These are phyloP conservation scores for Piper betle DNA, from an alignment of 164 flowering plant genomes.

Conservation along the genomic window DNA sequence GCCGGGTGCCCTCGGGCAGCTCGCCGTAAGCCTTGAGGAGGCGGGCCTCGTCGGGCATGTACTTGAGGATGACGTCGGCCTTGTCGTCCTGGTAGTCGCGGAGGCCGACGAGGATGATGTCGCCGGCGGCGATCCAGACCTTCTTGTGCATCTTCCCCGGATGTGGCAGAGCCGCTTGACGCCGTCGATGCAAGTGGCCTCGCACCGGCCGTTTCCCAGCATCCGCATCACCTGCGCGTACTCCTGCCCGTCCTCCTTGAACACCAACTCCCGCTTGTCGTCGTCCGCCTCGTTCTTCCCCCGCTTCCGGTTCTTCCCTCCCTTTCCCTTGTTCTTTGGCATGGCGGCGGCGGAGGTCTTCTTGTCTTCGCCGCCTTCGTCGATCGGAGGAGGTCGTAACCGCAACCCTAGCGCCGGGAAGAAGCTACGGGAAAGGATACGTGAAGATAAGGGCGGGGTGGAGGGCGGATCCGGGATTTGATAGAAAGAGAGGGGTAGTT, in stretches of 20 bases:
- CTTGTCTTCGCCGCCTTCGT: not conserved
- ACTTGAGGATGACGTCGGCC: slow-evolving; percentile 20
- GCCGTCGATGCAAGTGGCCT: slow-evolving; percentile 42
- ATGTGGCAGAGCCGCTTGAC: slow-evolving; percentile 19
- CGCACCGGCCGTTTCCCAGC: slow-evolving; percentile 54
- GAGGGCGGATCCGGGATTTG: too few relatives aligned
- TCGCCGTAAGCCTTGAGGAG: slow-evolving; percentile 20
- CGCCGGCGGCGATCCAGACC: slow-evolving; percentile 23
- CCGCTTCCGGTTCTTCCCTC: slow-evolving; percentile 23
- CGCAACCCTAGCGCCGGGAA: slow-evolving; percentile 4
- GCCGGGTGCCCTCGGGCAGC: slow-evolving; percentile 17
- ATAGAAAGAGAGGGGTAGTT: too few relatives aligned
- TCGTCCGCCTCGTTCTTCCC: slow-evolving; percentile 27
- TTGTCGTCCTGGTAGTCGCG: slow-evolving; percentile 22
- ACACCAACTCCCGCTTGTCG: slow-evolving; percentile 22
- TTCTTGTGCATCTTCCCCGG: slow-evolving; percentile 22
- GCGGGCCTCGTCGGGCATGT: slow-evolving; percentile 22
- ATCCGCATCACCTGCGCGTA: slow-evolving; percentile 22
- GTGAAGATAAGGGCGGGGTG: too few relatives aligned
- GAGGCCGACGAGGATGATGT: slow-evolving; percentile 20
- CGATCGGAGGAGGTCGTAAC: not conserved
- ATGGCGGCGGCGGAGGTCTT: not conserved
- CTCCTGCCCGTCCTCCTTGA: slow-evolving; percentile 23
- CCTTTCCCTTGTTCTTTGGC: slow-evolving; percentile 29
- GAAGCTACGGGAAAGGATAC: too few relatives aligned